Base-by-base conservation (phyloP, 176 grass and related monocot genomes). In the Musa troglodytarum region DNA sequence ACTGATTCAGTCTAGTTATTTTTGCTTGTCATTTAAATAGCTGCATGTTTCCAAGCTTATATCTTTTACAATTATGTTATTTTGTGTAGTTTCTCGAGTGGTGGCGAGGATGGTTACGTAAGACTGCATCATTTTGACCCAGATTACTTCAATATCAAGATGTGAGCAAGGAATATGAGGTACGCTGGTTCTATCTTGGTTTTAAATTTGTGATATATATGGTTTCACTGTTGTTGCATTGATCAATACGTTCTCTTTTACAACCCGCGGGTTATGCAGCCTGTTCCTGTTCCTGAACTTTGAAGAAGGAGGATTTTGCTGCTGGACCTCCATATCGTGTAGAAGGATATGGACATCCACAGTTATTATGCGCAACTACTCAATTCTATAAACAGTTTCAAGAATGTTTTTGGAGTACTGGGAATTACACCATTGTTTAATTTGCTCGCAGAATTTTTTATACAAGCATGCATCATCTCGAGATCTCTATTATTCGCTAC, bases 41-140 rank as follows among this genome's bases (percentile, higher is more conserved):
- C 28, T 58, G 49, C 24, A 28, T 73, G 61, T 82, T 64, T 78
- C 68, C 14, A 62, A 54, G 11, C 43, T 77, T 10, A 52, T 66
- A 17, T 8, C 12, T 8, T 77, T 9, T 28, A 17, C 10, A 9
- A 52, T 49, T 52, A 11, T 72, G 29, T 78, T 71, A 63, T 56
- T 65, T 1, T 63, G 1, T 0, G 50, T 59, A 99, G 90, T 62
- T 94, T 94, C 74, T 87, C 88, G 2, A 94, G 90, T 66, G 90
- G 95, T 68, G 90, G 95, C 77, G 95, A 94, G 78, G 95, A 94
- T 94, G 90, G 95, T 59, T 99, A 99, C 61, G 90, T 94, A 22
- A 85, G 90, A 63, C 74, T 99, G 78, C 95, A 92, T 76, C 95
- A 92, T 79, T 99, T 94, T 79, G 88, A 94, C 80, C 61, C 80